Evolutionary conservation across 2,329 filamentous ascomycete species (phyloP).

Genomic region (Fusarium sp.): DNA sequence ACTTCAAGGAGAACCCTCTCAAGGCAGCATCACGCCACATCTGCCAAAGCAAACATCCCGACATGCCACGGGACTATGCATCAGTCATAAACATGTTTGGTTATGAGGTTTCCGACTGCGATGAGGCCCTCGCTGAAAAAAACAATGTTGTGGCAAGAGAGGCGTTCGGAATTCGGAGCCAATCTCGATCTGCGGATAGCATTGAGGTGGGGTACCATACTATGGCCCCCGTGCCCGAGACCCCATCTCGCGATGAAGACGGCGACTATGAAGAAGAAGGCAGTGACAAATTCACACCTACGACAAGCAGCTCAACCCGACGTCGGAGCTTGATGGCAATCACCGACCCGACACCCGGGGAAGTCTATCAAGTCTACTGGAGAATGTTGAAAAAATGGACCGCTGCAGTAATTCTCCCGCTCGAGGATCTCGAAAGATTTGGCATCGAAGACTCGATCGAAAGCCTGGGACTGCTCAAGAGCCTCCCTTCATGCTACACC

Average conservation of each 20-base stretch:
- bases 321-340: neutral
- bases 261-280: neutral
- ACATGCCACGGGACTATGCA: neutral
- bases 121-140: slow-evolving; percentile 10
- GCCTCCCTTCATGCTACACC: slow-evolving; percentile 22
- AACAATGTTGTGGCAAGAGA: slow-evolving; percentile 17
- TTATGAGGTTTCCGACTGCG: slow-evolving; percentile 20
- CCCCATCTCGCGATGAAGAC: neutral
- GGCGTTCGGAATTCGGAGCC: slow-evolving; percentile 1
- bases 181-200: slow-evolving; percentile 1
- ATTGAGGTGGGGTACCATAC: slow-evolving; percentile 8
- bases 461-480: slow-evolving; percentile 4
- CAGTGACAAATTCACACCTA: neutral
- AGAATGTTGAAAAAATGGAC: slow-evolving; percentile 14
- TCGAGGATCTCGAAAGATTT: slow-evolving; percentile 6
- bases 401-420: slow-evolving; percentile 17
- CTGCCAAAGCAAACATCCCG: slow-evolving; percentile 5
- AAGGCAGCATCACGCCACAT: slow-evolving; percentile 14
- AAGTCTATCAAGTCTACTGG: slow-evolving; percentile 27
- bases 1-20: slow-evolving; percentile 23
- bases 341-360: slow-evolving; percentile 10
- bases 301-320: neutral
- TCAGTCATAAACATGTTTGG: slow-evolving; percentile 20
- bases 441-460: slow-evolving; percentile 6
- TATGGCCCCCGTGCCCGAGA: neutral